Conservation (phyloP, 257 asterid species). For the Capsicum baccatum region DNA sequence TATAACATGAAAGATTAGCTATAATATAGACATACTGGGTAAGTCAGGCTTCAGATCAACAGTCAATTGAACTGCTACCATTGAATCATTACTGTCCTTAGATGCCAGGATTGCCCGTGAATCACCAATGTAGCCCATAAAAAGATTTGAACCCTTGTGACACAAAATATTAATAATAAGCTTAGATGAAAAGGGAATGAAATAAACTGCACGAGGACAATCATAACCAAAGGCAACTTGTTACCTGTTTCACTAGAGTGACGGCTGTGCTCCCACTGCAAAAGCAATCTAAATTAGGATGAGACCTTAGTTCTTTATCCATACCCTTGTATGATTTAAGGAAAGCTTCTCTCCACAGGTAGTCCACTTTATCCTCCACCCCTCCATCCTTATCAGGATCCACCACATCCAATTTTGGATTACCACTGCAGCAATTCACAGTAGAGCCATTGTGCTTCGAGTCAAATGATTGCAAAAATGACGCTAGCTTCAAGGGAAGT, state of each 20-base stretch:
- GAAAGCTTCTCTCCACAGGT: conserved; percentile 85
- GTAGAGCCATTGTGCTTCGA: conserved; percentile 58
- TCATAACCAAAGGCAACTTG: conserved; percentile 6
- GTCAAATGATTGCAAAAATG: conserved; percentile 62
- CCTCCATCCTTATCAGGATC: conserved; percentile 61
- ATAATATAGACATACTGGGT: conserved; percentile 59
- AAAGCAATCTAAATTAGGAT: conserved; percentile 90
- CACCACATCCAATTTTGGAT: conserved; percentile 64
- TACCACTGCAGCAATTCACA: conserved; percentile 67
- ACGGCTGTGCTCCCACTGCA: conserved; percentile 99
- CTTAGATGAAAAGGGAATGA: not conserved
- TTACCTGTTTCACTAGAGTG: conserved; percentile 82
- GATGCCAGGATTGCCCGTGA: conserved; percentile 95
- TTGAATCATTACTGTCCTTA: conserved; percentile 68
- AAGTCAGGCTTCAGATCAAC: conserved; percentile 96
- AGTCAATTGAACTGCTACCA: conserved; percentile 88
- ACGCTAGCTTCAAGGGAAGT: conserved; percentile 69
- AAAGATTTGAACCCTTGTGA: conserved; percentile 79
- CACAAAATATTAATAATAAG: conserved; percentile 25
- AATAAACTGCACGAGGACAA: conserved; percentile 5
- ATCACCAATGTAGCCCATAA: conserved; percentile 91
- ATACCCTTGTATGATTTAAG: conserved; percentile 84
- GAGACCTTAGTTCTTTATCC: conserved; percentile 93
- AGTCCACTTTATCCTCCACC: conserved; percentile 59
- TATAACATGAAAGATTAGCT: not conserved